Evolutionary conservation across 139 green algal species (phyloP).

Genomic region (Chlamydomonas sp.): DNA sequence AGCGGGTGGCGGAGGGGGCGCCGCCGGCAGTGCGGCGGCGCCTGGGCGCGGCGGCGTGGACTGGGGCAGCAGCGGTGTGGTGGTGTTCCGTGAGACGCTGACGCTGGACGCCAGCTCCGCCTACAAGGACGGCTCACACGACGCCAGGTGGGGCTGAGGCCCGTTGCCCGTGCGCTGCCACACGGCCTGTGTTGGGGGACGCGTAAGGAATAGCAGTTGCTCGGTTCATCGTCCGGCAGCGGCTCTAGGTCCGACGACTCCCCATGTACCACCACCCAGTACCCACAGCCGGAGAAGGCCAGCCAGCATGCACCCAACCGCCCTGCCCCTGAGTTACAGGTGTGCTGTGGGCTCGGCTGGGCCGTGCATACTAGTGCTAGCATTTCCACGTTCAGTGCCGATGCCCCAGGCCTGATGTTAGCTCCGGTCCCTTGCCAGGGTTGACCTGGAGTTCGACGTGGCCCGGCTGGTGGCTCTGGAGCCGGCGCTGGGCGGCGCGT

Average conservation of each 20-base stretch:
- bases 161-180: neutral
- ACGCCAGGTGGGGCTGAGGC: neutral
- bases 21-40: neutral
- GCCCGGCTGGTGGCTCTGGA: neutral
- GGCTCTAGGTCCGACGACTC: too few species aligned
- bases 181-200: neutral
- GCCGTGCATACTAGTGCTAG: neutral
- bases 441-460: constrained; percentile 13
- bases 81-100: constrained; percentile 30
- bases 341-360: neutral
- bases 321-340: too few species aligned
- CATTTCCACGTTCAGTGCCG: neutral
- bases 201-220: neutral
- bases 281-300: too few species aligned
- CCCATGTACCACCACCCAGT: too few species aligned
- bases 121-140: neutral
- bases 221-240: neutral
- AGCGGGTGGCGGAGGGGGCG: neutral
- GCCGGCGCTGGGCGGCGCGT: constrained; percentile 15
- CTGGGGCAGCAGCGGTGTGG: neutral
- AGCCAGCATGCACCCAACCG: too few species aligned
- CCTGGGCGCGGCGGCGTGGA: neutral
- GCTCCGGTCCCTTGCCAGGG: neutral
- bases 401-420: neutral
- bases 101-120: constrained; percentile 24